Base-by-base conservation (phyloP, 108 stramenopile species). In the Aurantiochytrium sp. region DNA sequence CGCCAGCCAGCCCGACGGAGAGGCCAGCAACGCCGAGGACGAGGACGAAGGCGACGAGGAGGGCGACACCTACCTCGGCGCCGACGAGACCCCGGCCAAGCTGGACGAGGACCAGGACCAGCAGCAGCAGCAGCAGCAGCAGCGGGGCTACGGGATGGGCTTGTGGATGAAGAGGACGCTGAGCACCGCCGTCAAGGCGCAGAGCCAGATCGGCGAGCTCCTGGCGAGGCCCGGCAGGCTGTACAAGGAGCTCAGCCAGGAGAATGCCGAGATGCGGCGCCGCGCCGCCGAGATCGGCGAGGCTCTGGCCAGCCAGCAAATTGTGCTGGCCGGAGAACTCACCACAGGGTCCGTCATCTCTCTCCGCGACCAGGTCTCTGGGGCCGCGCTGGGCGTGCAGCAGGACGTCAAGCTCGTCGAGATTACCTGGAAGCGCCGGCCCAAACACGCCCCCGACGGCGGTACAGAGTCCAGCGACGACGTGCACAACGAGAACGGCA, bases 371-470 rank as follows among this genome's bases (percentile, higher is more conserved):
- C n/a, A 17, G 21, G 45, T 48, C 1, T 41, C 42, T 48, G 73
- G 42, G 6, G 73, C 45, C 42, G 73, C 45, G 12, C 6, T 81
- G 0, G 73, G 73, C 45, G 73, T 48, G 3, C 42, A 81, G 45
- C n/a, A 41, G 42, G 73, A 81, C 73, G n/a, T 27, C 73, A 81
- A 81, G 45, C 73, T 81, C 17, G 10, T 81, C 42, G 45, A 81
- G 45, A 42, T 81, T 12, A 17, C 42, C 24, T 81, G 73, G 73
- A 22, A 6, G 17, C 39, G 73, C 8, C 6, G 42, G n/a, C n/a
- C n/a, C n/a, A n/a, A n/a, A n/a, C n/a, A n/a, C n/a, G n/a, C n/a
- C n/a, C n/a, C n/a, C n/a, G n/a, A n/a, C n/a, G n/a, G n/a, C n/a
- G n/a, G n/a, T n/a, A n/a, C n/a, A n/a, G n/a, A n/a, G n/a, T n/a